Percentiles rank a stretch among this genome's conserved stretches.
These are phyloP conservation scores for Alternaria viburni DNA, from an alignment of 2,329 filamentous ascomycete genomes.

Conservation along the genomic window DNA sequence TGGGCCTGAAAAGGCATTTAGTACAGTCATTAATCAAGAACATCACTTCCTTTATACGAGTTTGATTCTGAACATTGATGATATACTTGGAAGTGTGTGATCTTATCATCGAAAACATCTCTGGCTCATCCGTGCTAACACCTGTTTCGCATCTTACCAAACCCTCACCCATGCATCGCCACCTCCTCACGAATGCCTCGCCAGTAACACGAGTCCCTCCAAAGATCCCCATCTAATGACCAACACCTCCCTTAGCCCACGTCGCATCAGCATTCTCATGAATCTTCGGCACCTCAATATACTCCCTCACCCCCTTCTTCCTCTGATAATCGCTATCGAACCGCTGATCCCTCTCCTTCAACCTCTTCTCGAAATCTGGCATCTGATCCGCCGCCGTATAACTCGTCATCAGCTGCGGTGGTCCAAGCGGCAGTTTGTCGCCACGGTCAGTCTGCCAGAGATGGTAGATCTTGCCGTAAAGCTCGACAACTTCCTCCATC, in stretches of 20 bases:
- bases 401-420: conserved; percentile 69
- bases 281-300: conserved; percentile 59
- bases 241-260: conserved; percentile 48
- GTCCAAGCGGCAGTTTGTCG: conserved; percentile 66
- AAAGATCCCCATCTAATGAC: conserved; percentile 14
- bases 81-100: no score
- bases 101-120: no score
- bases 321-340: conserved; percentile 59
- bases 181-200: not conserved
- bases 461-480: conserved; percentile 87
- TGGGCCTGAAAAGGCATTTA: no score
- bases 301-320: conserved; percentile 61
- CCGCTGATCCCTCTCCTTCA: conserved; percentile 60
- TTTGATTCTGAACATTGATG: no score
- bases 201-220: no score
- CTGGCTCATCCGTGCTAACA: no score
- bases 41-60: no score
- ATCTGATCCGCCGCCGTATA: conserved; percentile 60
- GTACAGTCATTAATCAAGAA: no score
- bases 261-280: conserved; percentile 57
- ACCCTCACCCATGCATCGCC: no score
- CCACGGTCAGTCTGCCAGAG: conserved; percentile 85
- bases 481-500: conserved; percentile 75
- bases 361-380: conserved; percentile 50
- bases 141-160: no score